Evolutionary conservation across 1,139 yeast species (phyloP).

Genomic region (Saccharomycopsis crataegensis): DNA sequence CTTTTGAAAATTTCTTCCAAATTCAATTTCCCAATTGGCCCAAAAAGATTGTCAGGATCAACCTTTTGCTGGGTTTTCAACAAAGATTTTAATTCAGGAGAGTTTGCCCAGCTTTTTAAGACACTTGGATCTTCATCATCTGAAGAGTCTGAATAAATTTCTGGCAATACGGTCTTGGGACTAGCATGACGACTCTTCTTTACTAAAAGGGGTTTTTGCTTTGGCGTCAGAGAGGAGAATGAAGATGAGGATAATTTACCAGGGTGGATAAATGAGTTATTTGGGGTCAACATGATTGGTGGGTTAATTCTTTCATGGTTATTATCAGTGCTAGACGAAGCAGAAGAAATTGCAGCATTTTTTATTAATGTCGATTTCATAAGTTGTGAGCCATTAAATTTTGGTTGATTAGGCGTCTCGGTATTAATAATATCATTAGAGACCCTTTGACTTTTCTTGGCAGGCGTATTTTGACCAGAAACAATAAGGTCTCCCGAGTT

Average conservation of each 20-base stretch:
- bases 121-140: slow-evolving; percentile 46
- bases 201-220: background rate
- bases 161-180: slow-evolving; percentile 32
- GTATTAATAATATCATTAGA: background rate
- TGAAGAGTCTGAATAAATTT: slow-evolving; percentile 46
- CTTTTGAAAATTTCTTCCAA: slow-evolving; percentile 62
- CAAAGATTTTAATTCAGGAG: slow-evolving; percentile 49
- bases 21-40: slow-evolving; percentile 62
- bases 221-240: background rate
- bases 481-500: too few relatives aligned
- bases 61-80: slow-evolving; percentile 50
- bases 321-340: background rate
- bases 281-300: slow-evolving; percentile 13
- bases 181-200: background rate
- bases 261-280: slow-evolving; percentile 2
- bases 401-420: background rate
- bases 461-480: background rate
- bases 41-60: slow-evolving; percentile 72
- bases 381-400: slow-evolving; percentile 17
- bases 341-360: slow-evolving; percentile 12
- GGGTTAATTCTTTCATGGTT: slow-evolving; percentile 12
- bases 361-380: slow-evolving; percentile 18
- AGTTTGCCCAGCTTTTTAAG: slow-evolving; percentile 65
- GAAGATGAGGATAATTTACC: background rate
- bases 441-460: background rate